Base-by-base conservation (phyloP, 129 eudicot species). In the Arctium lappa region DNA sequence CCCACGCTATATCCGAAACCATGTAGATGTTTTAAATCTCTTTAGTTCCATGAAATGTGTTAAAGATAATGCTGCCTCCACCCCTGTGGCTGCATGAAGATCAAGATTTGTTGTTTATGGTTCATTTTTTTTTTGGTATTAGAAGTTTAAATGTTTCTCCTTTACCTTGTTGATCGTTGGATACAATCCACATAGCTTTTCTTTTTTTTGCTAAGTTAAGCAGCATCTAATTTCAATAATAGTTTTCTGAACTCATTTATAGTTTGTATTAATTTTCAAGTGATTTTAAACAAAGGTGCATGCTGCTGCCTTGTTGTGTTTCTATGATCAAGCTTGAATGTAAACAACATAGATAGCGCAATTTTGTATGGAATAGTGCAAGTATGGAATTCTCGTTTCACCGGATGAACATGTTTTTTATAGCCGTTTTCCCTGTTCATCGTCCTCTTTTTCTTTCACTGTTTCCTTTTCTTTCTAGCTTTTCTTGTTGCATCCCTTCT, bases 11-110 rank as follows among this genome's bases (percentile, higher is more conserved):
- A 85, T 94, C 31, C 87, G 90, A 22, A 89, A 92, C 81, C 81
- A 92, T 79, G 89, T 91, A 53, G 97, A 94, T 86, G 97, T 94
- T 84, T 79, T 94, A 80, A 84, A 86, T 83, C 86, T 94, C 53
- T 92, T 92, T 74, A 73, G 71, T 79, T 76, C 90, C 65, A 63
- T 79, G 88, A 88, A 84, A 69, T 85, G 82, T 70, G 86, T 84
- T 62, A 80, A 75, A 74, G 80, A 75, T 37, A 39, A 76, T 22
- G 84, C 80, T 56, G 79, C 84, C n/a, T 42, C 81, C 15, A 73
- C 85, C 27, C 77, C 89, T 80, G 77, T 87, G 75, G 78, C 88
- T 79, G 87, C 84, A 6, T 88, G 83, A 87, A 66, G 76, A 44
- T 76, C 60, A 36, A 72, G 60, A 80, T 69, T 69, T 78, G 3